These are phyloP conservation scores for Hortaea werneckii DNA, from an alignment of 2,329 filamentous ascomycete genomes.

Conservation along the genomic window DNA sequence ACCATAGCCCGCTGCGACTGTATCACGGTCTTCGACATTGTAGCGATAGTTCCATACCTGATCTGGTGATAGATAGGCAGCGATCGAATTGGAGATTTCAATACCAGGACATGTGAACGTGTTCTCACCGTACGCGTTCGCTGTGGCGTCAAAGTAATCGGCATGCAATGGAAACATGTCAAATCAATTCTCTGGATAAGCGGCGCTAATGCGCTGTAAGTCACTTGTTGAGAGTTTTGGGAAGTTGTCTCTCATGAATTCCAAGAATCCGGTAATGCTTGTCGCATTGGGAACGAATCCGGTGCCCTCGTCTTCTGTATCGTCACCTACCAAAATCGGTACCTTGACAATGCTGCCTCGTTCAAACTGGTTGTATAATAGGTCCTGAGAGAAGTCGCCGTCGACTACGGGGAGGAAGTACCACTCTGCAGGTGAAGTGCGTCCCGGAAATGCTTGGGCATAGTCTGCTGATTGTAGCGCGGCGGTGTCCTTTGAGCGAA, in stretches of 20 bases:
- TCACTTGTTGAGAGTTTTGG: conserved; percentile 5
- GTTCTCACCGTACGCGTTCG: conserved; percentile 3
- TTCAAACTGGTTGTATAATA: conserved; percentile 37
- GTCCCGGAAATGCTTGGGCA: conserved; percentile 29
- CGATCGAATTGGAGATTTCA: conserved; percentile 1
- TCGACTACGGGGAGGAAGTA: conserved; percentile 37
- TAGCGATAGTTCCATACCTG: conserved; percentile 40
- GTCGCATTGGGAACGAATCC: conserved; percentile 32
- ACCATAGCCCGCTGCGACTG: conserved; percentile 21
- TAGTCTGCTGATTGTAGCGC: conserved; percentile 30
- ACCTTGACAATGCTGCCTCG: conserved; percentile 35
- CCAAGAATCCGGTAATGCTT: conserved; percentile 16
- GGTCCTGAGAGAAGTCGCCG: conserved; percentile 39
- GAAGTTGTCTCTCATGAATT: conserved; percentile 8
- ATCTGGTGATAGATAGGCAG: not conserved
- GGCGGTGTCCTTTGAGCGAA: conserved; percentile 27
- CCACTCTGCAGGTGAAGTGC: conserved; percentile 24
- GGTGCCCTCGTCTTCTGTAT: conserved; percentile 42
- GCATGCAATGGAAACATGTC: conserved; percentile 1
- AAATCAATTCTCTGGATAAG: conserved; percentile 1
- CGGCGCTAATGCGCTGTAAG: conserved; percentile 12
- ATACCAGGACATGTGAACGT: conserved; percentile 4
- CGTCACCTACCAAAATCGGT: conserved; percentile 39
- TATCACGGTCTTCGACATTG: conserved; percentile 34
- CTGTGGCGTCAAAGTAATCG: conserved; percentile 1